Conservation (phyloP, 1,139 yeast genomes). For the Lodderomyces pseudojiufengensis region DNA sequence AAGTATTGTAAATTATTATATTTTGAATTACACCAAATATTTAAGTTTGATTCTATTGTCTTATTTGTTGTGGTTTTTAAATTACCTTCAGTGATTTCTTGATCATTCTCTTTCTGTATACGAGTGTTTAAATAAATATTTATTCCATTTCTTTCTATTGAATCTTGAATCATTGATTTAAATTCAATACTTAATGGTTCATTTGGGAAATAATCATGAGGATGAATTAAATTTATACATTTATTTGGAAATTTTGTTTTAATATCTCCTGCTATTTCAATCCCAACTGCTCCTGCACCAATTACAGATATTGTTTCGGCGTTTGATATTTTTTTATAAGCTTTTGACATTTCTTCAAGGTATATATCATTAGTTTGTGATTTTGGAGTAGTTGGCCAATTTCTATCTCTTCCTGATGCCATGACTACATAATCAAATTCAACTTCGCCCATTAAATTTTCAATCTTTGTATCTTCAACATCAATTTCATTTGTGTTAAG, state of each 20-base stretch:
- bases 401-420: conserved; percentile 50
- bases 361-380: conserved; percentile 26
- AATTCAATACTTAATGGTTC: conserved; percentile 36
- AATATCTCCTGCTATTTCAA: conserved; percentile 47
- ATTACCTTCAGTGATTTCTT: conserved; percentile 15
- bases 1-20: conserved; percentile 35
- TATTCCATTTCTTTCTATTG: conserved; percentile 23
- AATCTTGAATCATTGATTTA: conserved; percentile 23
- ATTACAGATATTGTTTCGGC: conserved; percentile 31
- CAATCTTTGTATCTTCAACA: conserved; percentile 1
- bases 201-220: conserved; percentile 38
- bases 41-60: conserved; percentile 29
- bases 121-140: conserved; percentile 23
- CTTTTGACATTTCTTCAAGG: conserved; percentile 33
- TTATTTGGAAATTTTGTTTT: conserved; percentile 34
- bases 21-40: conserved; percentile 45
- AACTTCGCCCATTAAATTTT: conserved; percentile 17
- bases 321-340: conserved; percentile 19
- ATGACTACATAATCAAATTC: conserved; percentile 47
- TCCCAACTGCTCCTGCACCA: conserved; percentile 53
- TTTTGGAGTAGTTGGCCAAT: conserved; percentile 53
- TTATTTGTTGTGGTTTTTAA: conserved; percentile 24
- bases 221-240: conserved; percentile 38
- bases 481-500: neutral
- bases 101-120: conserved; percentile 26